Percentiles rank a stretch among this genome's conserved stretches.
Evolutionary conservation across 164 flowering plant species (phyloP).

Genomic region (Kalanchoe fedtschenkoi): DNA sequence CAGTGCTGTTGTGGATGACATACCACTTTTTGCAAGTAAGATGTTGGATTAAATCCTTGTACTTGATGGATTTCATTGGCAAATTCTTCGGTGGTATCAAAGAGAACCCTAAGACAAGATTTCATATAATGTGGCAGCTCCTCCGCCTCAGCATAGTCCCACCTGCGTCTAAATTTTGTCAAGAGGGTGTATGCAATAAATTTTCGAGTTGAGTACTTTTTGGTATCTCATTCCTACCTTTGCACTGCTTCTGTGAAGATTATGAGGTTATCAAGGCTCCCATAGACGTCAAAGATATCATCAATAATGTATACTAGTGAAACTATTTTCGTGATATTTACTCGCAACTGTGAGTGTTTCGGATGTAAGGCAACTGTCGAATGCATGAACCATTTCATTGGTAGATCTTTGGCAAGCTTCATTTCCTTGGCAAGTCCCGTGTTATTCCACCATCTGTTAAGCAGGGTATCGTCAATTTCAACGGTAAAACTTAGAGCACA

Average conservation of each 20-base stretch:
- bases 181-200: neutral
- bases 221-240: constrained; percentile 22
- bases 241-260: constrained; percentile 43
- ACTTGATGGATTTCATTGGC: constrained; percentile 10
- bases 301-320: constrained; percentile 50
- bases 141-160: constrained; percentile 13
- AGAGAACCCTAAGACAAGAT: constrained; percentile 19
- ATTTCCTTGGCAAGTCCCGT: too few species aligned
- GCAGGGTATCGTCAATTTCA: too few species aligned
- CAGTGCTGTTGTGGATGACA: too few species aligned
- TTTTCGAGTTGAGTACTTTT: neutral
- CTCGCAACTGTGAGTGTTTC: too few species aligned
- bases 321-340: too few species aligned
- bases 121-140: constrained; percentile 23
- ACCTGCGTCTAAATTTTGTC: constrained; percentile 9
- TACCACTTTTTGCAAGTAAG: constrained; percentile 27
- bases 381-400: too few species aligned
- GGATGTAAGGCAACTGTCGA: too few species aligned
- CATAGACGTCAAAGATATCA: constrained; percentile 54
- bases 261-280: constrained; percentile 35
- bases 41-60: constrained; percentile 34
- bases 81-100: constrained; percentile 22
- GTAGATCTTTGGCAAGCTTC: too few species aligned
- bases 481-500: neutral
- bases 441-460: constrained; percentile 52